Evolutionary conservation across 495 filamentous ascomycete species (phyloP), one percentile per base, ranked within the genome.

Genomic region (Neurospora sp.): DNA sequence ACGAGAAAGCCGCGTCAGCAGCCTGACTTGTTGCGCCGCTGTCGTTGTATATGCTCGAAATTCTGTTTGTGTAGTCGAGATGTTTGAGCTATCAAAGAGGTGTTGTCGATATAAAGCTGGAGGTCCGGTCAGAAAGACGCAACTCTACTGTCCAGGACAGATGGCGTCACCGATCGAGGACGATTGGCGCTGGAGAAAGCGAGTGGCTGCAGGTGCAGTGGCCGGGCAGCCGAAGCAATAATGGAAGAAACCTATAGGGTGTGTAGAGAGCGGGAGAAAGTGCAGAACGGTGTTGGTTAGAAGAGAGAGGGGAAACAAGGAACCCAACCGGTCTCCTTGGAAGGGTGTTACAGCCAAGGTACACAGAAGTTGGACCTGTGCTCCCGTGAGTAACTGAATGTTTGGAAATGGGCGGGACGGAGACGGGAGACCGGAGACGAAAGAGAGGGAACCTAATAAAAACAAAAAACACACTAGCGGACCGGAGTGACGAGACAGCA

Each of bases 361-460:
- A 37, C 75, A 72, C 73, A 76, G 73, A 76, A 74, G 73, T 73
- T 73, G 69, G 27, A 69, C 37, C 27, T 74, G 54, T 66, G 54
- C 27, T 66, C 31, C 54, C 14, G 54, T 35, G 27, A 35, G 54
- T 66, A 37, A 66, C 54, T 66, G 54, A 9, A 66, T 66, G 54
- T 35, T 66, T 35, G 54, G 54, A 35, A 18, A 35, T 35, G 27
- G 27, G 16, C 54, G 27, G 54, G 18, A 66, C 54, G 14, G 54
- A 66, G 54, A 40, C 42, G 48, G 20, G 40, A 38, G 20, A 54
- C 39, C 46, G 71, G 20, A 70, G 71, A 48, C 40, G 69, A 39
- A 70, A 70, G 48, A 54, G 73, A 44, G n/a, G 20, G 71, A 42
- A 54, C 27, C 27, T 27, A 27, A 62, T n/a, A 62, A 62, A 69